phyloP scores from a whole-genome alignment of 208 protist genomes.

The Angomonas ambiguus region DNA sequence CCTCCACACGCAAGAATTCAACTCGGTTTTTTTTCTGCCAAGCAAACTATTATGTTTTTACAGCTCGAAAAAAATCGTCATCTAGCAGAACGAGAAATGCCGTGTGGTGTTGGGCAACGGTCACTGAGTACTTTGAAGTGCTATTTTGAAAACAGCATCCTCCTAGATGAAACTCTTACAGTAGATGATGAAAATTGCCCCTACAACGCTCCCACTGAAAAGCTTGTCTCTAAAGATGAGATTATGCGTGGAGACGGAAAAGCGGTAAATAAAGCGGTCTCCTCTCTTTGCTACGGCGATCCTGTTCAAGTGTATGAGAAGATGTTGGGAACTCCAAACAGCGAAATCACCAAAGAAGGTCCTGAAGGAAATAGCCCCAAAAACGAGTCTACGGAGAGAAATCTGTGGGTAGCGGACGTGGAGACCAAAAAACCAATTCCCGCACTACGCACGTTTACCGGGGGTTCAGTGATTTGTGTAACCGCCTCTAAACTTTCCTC shows the following conservation, averaged over 20 bases:
- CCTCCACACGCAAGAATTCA: slow-evolving; percentile 63
- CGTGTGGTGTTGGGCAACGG: slow-evolving; percentile 20
- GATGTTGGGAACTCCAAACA: slow-evolving; percentile 15
- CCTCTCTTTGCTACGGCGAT: slow-evolving; percentile 73
- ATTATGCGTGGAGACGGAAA: slow-evolving; percentile 27
- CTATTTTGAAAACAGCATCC: slow-evolving; percentile 70
- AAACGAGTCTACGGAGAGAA: slow-evolving; percentile 25
- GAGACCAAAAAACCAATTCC: slow-evolving; percentile 71
- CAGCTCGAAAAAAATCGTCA: slow-evolving; percentile 11
- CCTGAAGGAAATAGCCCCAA: neutral
- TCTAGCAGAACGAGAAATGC: slow-evolving; percentile 44
- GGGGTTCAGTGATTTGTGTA: slow-evolving; percentile 55
- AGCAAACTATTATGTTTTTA: slow-evolving; percentile 60
- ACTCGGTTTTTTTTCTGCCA: slow-evolving; percentile 80
- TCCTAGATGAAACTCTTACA: slow-evolving; percentile 50
- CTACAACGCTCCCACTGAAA: slow-evolving; percentile 60
- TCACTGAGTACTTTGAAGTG: slow-evolving; percentile 46
- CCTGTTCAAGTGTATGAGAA: slow-evolving; percentile 79
- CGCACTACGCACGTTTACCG: slow-evolving; percentile 65
- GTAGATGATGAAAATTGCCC: slow-evolving; percentile 66
- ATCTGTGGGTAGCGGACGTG: slow-evolving; percentile 67
- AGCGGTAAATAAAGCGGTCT: slow-evolving; percentile 41
- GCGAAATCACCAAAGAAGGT: neutral
- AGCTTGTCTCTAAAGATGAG: slow-evolving; percentile 40
- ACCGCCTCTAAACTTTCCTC: slow-evolving; percentile 45